Conservation (phyloP, 2,329 filamentous ascomycete species). For the Dactylellina drechsleri region DNA sequence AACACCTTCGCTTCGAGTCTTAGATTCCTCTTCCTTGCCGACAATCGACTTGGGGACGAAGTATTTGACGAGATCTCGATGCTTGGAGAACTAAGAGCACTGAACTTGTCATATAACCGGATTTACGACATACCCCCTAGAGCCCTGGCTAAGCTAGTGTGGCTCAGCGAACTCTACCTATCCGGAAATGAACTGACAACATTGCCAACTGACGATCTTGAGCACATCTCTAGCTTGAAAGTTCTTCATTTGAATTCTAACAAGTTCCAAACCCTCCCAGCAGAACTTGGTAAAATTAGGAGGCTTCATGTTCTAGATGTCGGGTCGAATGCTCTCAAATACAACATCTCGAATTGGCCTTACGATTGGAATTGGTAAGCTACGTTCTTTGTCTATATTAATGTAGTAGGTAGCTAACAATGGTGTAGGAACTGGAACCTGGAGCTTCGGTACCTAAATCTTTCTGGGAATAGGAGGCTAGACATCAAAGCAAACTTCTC, state of each 20-base stretch:
- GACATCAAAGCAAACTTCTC: constrained; percentile 86
- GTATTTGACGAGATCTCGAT: constrained; percentile 90
- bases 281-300: constrained; percentile 92
- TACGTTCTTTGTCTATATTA: not conserved
- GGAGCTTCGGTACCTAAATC: constrained; percentile 91
- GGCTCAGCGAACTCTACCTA: constrained; percentile 89
- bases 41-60: constrained; percentile 93
- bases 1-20: constrained; percentile 90
- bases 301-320: constrained; percentile 92
- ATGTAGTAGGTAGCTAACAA: constrained; percentile 10
- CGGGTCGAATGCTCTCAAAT: constrained; percentile 93
- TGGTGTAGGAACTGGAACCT: constrained; percentile 83
- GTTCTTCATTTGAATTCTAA: constrained; percentile 96
- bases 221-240: constrained; percentile 86
- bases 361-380: constrained; percentile 93
- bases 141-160: constrained; percentile 87
- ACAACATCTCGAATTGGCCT: constrained; percentile 98
- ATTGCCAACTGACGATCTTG: constrained; percentile 90
- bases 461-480: constrained; percentile 94
- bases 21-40: constrained; percentile 84
- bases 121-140: constrained; percentile 90
- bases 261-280: constrained; percentile 95
- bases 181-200: constrained; percentile 94
- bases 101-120: constrained; percentile 95
- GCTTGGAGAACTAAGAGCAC: constrained; percentile 81